Evolutionary conservation across 371 early-diverging fungal species (phyloP).

Genomic region (Mucor piriformis): DNA sequence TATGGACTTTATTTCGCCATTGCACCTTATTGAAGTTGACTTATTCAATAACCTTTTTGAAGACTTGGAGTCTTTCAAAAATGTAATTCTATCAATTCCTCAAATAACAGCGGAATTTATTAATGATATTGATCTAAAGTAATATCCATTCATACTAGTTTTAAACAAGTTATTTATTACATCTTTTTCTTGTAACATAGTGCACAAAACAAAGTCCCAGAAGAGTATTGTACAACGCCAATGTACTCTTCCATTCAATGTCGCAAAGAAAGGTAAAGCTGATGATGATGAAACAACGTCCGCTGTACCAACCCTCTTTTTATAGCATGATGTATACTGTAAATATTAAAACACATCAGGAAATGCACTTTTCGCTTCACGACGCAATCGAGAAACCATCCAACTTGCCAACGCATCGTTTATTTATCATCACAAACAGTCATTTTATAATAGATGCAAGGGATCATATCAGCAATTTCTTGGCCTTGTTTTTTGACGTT

Average conservation of each 20-base stretch:
- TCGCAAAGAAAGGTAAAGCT: conserved; percentile 12
- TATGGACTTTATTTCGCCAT: background rate
- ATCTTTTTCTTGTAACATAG: background rate
- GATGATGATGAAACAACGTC: background rate
- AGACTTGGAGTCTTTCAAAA: conserved; percentile 2
- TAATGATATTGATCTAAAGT: background rate
- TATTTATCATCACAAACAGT: conserved; percentile 37
- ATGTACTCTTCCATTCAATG: conserved; percentile 16
- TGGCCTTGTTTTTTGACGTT: conserved; percentile 32
- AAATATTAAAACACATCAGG: conserved; percentile 2
- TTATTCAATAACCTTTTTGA: background rate
- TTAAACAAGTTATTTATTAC: background rate
- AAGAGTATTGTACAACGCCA: conserved; percentile 14
- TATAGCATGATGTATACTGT: conserved; percentile 14
- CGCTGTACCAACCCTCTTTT: background rate
- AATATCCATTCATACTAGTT: background rate
- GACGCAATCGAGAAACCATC: background rate
- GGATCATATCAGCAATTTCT: conserved; percentile 20
- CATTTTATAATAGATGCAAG: conserved; percentile 30
- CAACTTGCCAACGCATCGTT: conserved; percentile 16
- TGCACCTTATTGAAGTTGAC: conserved; percentile 7
- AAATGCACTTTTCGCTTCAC: conserved; percentile 4
- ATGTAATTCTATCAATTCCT: conserved; percentile 3
- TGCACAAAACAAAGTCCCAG: background rate
- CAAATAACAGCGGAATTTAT: background rate